phyloP scores from a whole-genome alignment of 176 grass and related monocot species.

The Aechmea fasciata region DNA sequence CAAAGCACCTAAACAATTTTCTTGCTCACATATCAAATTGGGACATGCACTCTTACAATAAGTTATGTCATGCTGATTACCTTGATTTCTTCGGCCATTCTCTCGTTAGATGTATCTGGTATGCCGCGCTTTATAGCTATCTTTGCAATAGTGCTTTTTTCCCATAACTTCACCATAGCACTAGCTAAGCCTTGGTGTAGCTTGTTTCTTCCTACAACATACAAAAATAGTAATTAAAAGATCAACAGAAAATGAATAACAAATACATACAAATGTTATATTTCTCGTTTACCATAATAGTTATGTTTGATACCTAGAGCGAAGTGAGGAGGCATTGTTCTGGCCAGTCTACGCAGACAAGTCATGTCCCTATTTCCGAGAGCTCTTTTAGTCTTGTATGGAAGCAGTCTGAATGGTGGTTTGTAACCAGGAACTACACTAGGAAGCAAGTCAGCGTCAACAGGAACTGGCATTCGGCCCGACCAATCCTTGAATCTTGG shows the following conservation, averaged over 20 bases:
- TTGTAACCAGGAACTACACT: slow-evolving; percentile 59
- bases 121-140: slow-evolving; percentile 86
- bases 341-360: slow-evolving; percentile 59
- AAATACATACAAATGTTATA: background rate
- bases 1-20: background rate
- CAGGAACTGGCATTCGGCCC: slow-evolving; percentile 60
- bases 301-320: slow-evolving; percentile 51
- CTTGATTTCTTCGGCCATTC: slow-evolving; percentile 93
- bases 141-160: slow-evolving; percentile 92
- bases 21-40: background rate
- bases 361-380: slow-evolving; percentile 74
- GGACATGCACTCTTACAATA: background rate
- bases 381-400: slow-evolving; percentile 49
- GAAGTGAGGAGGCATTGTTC: slow-evolving; percentile 85
- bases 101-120: slow-evolving; percentile 69
- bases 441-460: slow-evolving; percentile 90
- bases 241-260: background rate
- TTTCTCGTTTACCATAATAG: background rate
- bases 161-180: slow-evolving; percentile 93
- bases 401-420: slow-evolving; percentile 67
- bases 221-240: background rate
- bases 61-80: slow-evolving; percentile 27
- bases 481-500: slow-evolving; percentile 84
- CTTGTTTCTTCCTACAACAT: slow-evolving; percentile 69
- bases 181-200: slow-evolving; percentile 89